Evolutionary conservation across 148 eudicot species (phyloP), one percentile per base, ranked within the genome.

Genomic region (Nepenthes gracilis): DNA sequence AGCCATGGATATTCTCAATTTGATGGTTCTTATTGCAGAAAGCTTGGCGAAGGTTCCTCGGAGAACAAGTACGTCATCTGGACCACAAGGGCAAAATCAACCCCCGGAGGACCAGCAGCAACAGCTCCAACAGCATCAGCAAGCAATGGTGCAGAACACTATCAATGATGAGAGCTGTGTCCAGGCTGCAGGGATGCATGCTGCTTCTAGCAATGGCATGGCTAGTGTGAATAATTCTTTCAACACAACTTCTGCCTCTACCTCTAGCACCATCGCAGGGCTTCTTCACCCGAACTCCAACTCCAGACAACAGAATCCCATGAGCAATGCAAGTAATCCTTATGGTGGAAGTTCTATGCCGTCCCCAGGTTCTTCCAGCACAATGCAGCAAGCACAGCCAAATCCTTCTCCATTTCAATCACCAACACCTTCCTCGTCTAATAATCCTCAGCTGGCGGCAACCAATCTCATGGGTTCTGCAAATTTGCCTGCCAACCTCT

Each of bases 11-110:
- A 23, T 23, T 23, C 23, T 23, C 23, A 23, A 40, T 40, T 40
- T 40, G 8, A 4, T 40, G 45, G 13, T 9, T 13, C 64, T 62
- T 49, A 23, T 23, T 23, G 12, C 86, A 92, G 98, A 86, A 76
- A 92, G 98, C 75, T 79, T 92, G 74, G 86, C 86, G 34, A 92
- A 92, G 77, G 88, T 85, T 76, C 94, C 98, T 40, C 74, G 94
- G 68, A 84, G 87, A 70, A 11, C 53, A 2, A 70, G 63, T 60
- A 48, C 87, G 12, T 66, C 84, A 63, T 59, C 95, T 57, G 79
- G 77, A 43, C 60, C 71, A 58, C 84, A 70, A 65, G 72, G 75
- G 64, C 96, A 81, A 67, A 68, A 64, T 51, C 94, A 86, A 59
- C 81, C 72, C 64, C 57, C 80, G 2, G 89, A 79, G 55, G 81